phyloP scores from a whole-genome alignment of 2,329 filamentous ascomycete species.

The Penicillium sp. region DNA sequence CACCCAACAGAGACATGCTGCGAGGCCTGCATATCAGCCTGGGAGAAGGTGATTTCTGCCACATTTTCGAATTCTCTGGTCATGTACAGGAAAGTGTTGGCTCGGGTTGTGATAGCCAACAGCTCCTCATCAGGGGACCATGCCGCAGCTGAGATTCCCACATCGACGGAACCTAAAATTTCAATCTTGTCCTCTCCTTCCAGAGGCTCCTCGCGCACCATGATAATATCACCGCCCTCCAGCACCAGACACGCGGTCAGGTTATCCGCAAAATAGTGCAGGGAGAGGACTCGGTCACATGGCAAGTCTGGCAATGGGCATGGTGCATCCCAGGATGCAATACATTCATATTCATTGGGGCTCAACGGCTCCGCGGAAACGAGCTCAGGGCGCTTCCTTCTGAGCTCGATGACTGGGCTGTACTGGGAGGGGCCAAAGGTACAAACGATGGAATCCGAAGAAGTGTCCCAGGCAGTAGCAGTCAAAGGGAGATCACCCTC shows the following conservation, averaged over 20 bases:
- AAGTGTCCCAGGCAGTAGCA: slow-evolving; percentile 82
- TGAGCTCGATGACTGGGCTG: slow-evolving; percentile 73
- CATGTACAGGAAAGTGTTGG: slow-evolving; percentile 84
- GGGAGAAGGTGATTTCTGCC: slow-evolving; percentile 69
- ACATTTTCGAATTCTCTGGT: slow-evolving; percentile 86
- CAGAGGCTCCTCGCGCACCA: slow-evolving; percentile 72
- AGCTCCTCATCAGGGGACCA: slow-evolving; percentile 98
- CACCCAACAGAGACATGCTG: slow-evolving; percentile 96
- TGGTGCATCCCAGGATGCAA: slow-evolving; percentile 88
- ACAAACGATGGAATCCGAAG: slow-evolving; percentile 75
- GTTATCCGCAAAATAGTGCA: slow-evolving; percentile 85
- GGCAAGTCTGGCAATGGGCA: slow-evolving; percentile 74
- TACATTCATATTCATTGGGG: slow-evolving; percentile 45
- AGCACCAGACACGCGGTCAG: slow-evolving; percentile 78
- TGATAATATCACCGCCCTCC: slow-evolving; percentile 85
- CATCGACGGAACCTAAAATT: slow-evolving; percentile 92
- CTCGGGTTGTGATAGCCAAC: slow-evolving; percentile 77
- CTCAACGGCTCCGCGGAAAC: slow-evolving; percentile 43
- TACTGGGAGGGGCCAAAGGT: slow-evolving; percentile 76
- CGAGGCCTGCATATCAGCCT: slow-evolving; percentile 79
- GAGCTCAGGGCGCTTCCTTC: slow-evolving; percentile 46
- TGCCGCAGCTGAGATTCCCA: slow-evolving; percentile 81
- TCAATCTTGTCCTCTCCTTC: slow-evolving; percentile 78
- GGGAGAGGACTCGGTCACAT: slow-evolving; percentile 72
- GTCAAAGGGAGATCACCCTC: slow-evolving; percentile 65